Base-by-base conservation (phyloP, 129 eudicot species). In the Kitagawia praeruptora region DNA sequence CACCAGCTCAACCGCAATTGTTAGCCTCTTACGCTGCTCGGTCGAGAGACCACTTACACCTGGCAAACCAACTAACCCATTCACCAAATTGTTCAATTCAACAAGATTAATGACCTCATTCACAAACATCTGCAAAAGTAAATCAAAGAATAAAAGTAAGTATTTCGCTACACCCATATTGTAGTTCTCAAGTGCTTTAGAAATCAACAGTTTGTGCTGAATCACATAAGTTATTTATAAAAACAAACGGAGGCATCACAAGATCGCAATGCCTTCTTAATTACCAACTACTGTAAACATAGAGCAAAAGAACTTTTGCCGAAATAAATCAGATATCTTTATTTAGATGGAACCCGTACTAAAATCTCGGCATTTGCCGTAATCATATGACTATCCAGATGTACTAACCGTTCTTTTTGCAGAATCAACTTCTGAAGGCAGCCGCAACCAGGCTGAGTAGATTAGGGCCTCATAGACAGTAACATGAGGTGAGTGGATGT, bases 401-500 rank as follows among this genome's bases (percentile, higher is more conserved):
- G 76, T 40, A 82, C 87, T 13, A 38, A 92, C 95, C 95, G 78
- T 85, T 88, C 91, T 79, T 39, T 87, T 89, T 42, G 79, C 66
- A 40, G 51, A 9, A 69, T 88, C 96, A 51, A 93, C 89, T n/a
- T 89, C 97, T 13, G 82, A 78, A 41, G 97, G 75, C 73, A 92
- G 79, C 75, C 91, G 87, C 37, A 92, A 79, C 95, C 97, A 89
- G 74, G 97, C 97, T 14, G 97, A 92, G 86, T 85, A 92, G 21
- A 85, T 54, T 79, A 89, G 78, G n/a, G 97, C 88, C 64, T 92
- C 97, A 40, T 89, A 70, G 21, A 92, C 89, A 10, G 95, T 92
- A 44, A 92, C 97, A 86, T 89, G 86, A 41, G 97, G 97, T 54
- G 97, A 92, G 77, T 92, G 95, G 79, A 92, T 88, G 79, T 89